Evolutionary conservation across 1,284 basidiomycete species (phyloP).

Genomic region (Boletus sp.): DNA sequence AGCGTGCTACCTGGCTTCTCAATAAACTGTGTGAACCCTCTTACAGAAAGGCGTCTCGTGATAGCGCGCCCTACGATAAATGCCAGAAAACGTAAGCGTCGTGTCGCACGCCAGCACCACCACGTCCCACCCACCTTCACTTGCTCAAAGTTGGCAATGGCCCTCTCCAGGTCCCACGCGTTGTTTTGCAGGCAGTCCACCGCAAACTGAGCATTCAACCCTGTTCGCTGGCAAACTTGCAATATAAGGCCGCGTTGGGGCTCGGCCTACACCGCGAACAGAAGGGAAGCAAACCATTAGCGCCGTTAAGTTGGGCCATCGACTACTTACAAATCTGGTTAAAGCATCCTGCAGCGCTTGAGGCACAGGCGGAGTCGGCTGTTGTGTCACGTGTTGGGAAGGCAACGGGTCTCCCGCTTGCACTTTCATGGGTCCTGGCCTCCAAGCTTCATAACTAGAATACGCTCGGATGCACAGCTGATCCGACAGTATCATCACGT

Average conservation of each 20-base stretch:
- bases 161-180: constrained; percentile 77
- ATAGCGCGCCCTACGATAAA: constrained; percentile 42
- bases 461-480: constrained; percentile 84
- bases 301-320: constrained; percentile 9
- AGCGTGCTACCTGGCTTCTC: constrained; percentile 15
- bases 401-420: constrained; percentile 49
- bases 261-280: constrained; percentile 54
- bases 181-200: constrained; percentile 84
- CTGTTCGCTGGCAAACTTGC: constrained; percentile 69
- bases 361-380: constrained; percentile 32
- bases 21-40: constrained; percentile 18
- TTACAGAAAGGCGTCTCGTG: constrained; percentile 49
- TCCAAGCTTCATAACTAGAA: constrained; percentile 82
- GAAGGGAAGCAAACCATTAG: constrained; percentile 12
- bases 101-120: constrained; percentile 17
- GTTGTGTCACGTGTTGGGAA: constrained; percentile 26
- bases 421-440: constrained; percentile 68
- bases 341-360: constrained; percentile 53
- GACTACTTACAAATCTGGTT: constrained; percentile 55
- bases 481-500: constrained; percentile 89
- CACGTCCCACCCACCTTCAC: constrained; percentile 63
- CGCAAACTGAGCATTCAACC: constrained; percentile 75
- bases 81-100: constrained; percentile 33
- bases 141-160: constrained; percentile 81
- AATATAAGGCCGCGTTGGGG: constrained; percentile 68